Evolutionary conservation across 75 land plant genomes (phyloP).

Genomic region (Selaginella moellendorffii): DNA sequence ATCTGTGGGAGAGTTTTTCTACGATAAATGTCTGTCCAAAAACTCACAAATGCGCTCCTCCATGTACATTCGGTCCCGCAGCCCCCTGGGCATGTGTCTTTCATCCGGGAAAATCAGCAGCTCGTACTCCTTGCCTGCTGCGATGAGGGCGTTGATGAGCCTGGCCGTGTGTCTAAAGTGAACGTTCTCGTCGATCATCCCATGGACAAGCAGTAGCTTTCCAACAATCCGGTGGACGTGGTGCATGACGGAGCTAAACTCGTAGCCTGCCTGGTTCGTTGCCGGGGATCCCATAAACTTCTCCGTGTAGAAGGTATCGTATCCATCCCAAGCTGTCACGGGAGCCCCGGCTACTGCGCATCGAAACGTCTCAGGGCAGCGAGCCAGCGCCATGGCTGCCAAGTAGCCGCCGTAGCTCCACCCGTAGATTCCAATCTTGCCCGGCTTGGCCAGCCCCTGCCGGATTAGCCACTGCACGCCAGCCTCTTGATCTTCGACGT

Average conservation of each 20-base stretch:
- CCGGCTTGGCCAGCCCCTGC: constrained; percentile 61
- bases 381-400: constrained; percentile 70
- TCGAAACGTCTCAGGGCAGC: constrained; percentile 52
- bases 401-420: constrained; percentile 98
- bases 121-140: constrained; percentile 66
- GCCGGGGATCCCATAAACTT: constrained; percentile 89
- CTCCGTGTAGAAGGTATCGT: constrained; percentile 93
- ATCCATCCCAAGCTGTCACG: constrained; percentile 96
- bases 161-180: constrained; percentile 98
- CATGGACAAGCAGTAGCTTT: constrained; percentile 75
- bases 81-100: constrained; percentile 79
- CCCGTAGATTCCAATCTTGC: constrained; percentile 70
- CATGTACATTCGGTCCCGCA: constrained; percentile 79
- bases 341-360: constrained; percentile 96
- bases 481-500: constrained; percentile 77
- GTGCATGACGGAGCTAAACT: constrained; percentile 60
- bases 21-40: constrained; percentile 62
- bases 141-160: constrained; percentile 66
- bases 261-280: constrained; percentile 38
- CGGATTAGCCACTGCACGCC: constrained; percentile 82
- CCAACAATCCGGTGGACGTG: constrained; percentile 68
- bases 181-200: constrained; percentile 97
- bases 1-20: too few species aligned
- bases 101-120: constrained; percentile 85
- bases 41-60: constrained; percentile 95